These are phyloP conservation scores for Oleoguttula mirabilis DNA, from an alignment of 495 filamentous ascomycete species.

Conservation along the genomic window DNA sequence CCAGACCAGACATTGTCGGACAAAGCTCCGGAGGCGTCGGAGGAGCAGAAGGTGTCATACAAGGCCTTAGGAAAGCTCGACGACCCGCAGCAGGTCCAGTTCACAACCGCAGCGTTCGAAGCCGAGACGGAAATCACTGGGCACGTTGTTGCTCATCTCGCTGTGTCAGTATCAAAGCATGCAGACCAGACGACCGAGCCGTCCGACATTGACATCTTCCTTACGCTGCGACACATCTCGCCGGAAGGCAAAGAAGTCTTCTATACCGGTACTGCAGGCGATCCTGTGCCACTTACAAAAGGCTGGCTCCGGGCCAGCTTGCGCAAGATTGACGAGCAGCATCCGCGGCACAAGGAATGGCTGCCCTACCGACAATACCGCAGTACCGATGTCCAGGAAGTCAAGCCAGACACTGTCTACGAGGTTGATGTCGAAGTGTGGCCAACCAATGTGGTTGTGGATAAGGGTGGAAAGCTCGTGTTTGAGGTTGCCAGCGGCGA, in stretches of 20 bases:
- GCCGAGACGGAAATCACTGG: constrained; percentile 53
- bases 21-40: constrained; percentile 8
- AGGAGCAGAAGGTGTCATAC: constrained; percentile 36
- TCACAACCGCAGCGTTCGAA: constrained; percentile 42
- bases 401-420: constrained; percentile 46
- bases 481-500: constrained; percentile 49
- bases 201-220: constrained; percentile 52
- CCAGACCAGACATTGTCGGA: constrained; percentile 29
- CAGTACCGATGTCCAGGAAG: constrained; percentile 42
- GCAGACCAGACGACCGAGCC: constrained; percentile 20
- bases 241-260: constrained; percentile 45
- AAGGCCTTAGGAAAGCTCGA: constrained; percentile 41
- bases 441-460: constrained; percentile 56
- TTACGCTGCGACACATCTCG: constrained; percentile 49
- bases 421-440: constrained; percentile 54
- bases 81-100: constrained; percentile 38
- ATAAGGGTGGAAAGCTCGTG: constrained; percentile 39
- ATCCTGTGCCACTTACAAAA: constrained; percentile 40
- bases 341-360: constrained; percentile 38
- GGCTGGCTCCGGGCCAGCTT: constrained; percentile 47
- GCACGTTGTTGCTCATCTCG: constrained; percentile 47
- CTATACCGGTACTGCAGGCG: constrained; percentile 49
- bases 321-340: constrained; percentile 39
- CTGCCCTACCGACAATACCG: constrained; percentile 51
- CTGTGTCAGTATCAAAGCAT: constrained; percentile 40